Evolutionary conservation across 129 eudicot species (phyloP).

Genomic region (Lactuca saligna): DNA sequence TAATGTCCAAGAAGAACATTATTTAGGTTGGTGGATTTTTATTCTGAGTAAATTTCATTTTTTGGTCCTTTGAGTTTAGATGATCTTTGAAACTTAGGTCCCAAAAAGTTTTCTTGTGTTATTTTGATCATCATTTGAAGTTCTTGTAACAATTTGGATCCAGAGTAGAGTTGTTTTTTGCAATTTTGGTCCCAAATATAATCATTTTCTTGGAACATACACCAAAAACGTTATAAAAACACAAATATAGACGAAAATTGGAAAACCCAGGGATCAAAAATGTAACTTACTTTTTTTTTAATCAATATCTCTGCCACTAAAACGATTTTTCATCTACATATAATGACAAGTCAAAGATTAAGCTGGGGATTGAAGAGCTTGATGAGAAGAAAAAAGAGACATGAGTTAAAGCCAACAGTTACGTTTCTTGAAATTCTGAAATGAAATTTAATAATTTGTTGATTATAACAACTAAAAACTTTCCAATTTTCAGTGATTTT

Average conservation of each 20-base stretch:
- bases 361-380: conserved; percentile 89
- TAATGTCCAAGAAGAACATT: too few relatives aligned
- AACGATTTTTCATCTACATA: background rate
- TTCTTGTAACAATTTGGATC: too few relatives aligned
- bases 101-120: background rate
- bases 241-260: background rate
- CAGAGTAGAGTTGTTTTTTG: too few relatives aligned
- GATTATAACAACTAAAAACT: too few relatives aligned
- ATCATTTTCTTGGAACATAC: too few relatives aligned
- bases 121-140: too few relatives aligned
- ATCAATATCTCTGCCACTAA: background rate
- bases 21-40: too few relatives aligned
- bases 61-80: background rate
- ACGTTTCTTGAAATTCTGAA: background rate
- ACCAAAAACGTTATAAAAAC: too few relatives aligned
- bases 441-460: background rate
- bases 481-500: conserved; percentile 57
- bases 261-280: background rate
- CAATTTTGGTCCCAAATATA: too few relatives aligned
- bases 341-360: conserved; percentile 81
- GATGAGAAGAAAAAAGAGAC: conserved; percentile 98
- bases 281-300: background rate
- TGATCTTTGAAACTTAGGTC: background rate
- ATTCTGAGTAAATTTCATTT: background rate
- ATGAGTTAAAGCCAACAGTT: conserved; percentile 88